A percentile compares a stretch with the other conserved stretches of the same genome.
Conservation (phyloP, 106 monocot genomes). For the Acanthochlamys bracteata region DNA sequence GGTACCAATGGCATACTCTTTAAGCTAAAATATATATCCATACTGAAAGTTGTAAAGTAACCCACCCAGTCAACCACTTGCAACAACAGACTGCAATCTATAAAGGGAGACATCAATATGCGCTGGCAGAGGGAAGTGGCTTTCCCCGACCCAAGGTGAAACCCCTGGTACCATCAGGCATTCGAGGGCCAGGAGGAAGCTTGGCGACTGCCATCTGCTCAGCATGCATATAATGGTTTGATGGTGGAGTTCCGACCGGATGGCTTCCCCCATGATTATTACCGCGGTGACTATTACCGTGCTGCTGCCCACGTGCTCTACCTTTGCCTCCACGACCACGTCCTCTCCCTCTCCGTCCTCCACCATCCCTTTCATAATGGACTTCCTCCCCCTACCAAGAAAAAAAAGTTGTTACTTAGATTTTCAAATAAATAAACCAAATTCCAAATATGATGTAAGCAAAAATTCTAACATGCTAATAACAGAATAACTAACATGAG, state of each 20-base stretch:
- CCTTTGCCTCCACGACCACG: constrained; percentile 45
- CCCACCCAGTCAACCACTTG: not conserved
- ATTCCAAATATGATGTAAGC: not conserved
- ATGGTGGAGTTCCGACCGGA: constrained; percentile 35
- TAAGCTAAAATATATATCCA: not conserved
- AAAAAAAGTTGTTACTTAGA: not conserved
- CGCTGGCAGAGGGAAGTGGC: constrained; percentile 1
- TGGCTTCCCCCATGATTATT: constrained; percentile 5
- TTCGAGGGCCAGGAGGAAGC: constrained; percentile 66
- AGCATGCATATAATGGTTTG: constrained; percentile 8
- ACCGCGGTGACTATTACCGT: constrained; percentile 16
- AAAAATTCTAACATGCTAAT: not conserved
- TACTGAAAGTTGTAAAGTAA: not conserved
- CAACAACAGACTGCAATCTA: not conserved
- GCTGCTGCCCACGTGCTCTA: constrained; percentile 43
- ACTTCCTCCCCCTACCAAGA: constrained; percentile 38
- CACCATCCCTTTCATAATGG: constrained; percentile 36
- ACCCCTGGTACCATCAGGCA: constrained; percentile 79
- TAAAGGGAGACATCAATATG: not conserved
- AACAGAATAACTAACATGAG: not conserved
- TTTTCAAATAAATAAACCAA: not conserved
- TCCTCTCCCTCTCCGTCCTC: constrained; percentile 26
- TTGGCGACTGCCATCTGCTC: constrained; percentile 29
- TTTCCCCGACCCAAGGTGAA: constrained; percentile 75
- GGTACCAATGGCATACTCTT: too few relatives aligned